Evolutionary conservation across 257 asterid species (phyloP), one percentile per base, ranked within the genome.

Genomic region (Plantago elongata): DNA sequence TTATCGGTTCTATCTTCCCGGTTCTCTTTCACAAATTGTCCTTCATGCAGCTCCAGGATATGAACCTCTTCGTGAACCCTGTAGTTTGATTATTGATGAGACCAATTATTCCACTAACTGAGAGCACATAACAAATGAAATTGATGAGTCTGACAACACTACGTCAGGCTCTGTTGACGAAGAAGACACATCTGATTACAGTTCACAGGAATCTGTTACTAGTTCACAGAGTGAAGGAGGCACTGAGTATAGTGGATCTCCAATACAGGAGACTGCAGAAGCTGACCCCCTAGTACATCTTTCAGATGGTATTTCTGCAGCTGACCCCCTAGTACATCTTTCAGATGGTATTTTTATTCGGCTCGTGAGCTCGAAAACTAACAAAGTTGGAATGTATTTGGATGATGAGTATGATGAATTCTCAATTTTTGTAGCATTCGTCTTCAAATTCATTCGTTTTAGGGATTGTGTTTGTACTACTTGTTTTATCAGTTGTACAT

Each of bases 41-140:
- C 89, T 93, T 77, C 99, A 93, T 70, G 99, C 99, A 65, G 99
- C 99, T 83, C 97, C 99, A 11, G 96, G 99, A 69, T 93, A 93
- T 59, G 97, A 87, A 80, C 96, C 96, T 76, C 95, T 93, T 56
- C 99, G 97, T 68, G 81, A 77, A 75, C 99, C 99, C 47, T 76
- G 84, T 68, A 86, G 99, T 81, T 68, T 87, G 54, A 71, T 60
- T 40, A 83, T 60, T 70, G 76, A 78, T 67, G 88, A 72, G 62
- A 69, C 71, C 17, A 58, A 64, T 62, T 45, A 47, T 49, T 57
- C 69, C 57, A 68, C 77, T 54, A 70, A 61, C 70, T 49, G 56
- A 57, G 64, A 42, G 67, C 74, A 54, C 65, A 74, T 65, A 55
- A 29, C 64, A 71, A 79, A 78, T 72, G 87, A 75, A 61, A 67